Conservation (phyloP, 495 filamentous ascomycete species). For the Gamarada debralockiae region DNA sequence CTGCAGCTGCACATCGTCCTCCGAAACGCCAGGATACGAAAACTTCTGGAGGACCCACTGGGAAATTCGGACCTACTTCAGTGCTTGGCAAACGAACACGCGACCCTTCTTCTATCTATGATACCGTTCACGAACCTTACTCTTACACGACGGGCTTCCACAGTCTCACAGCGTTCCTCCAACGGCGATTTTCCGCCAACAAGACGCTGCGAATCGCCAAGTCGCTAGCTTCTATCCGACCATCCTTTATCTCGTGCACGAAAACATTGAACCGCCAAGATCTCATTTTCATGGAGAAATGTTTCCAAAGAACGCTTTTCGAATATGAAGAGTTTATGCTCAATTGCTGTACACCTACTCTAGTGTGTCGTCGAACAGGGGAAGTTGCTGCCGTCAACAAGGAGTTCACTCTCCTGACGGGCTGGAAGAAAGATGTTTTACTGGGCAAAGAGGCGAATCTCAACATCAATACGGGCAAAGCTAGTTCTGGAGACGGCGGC, state of each 20-base stretch:
- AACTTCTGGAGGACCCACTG: background rate
- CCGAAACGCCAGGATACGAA: slow-evolving; percentile 23
- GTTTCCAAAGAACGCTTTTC: slow-evolving; percentile 86
- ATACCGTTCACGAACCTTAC: slow-evolving; percentile 84
- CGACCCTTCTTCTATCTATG: slow-evolving; percentile 83
- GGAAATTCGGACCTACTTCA: slow-evolving; percentile 20
- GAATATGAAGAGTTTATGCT: slow-evolving; percentile 92
- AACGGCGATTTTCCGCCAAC: slow-evolving; percentile 65
- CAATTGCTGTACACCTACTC: slow-evolving; percentile 79
- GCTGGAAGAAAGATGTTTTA: slow-evolving; percentile 89
- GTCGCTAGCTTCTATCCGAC: slow-evolving; percentile 82
- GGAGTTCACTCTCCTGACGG: slow-evolving; percentile 89
- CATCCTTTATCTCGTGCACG: slow-evolving; percentile 86
- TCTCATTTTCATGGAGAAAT: slow-evolving; percentile 95
- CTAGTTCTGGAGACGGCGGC: slow-evolving; percentile 27
- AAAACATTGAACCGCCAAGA: slow-evolving; percentile 79
- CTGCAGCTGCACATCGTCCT: slow-evolving; percentile 7
- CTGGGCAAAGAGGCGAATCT: slow-evolving; percentile 84
- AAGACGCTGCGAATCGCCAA: slow-evolving; percentile 78
- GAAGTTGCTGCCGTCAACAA: slow-evolving; percentile 91
- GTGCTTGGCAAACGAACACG: slow-evolving; percentile 38
- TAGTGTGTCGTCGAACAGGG: slow-evolving; percentile 87
- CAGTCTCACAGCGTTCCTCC: slow-evolving; percentile 75
- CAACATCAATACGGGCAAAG: slow-evolving; percentile 72
- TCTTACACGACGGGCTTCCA: slow-evolving; percentile 88